phyloP scores from a whole-genome alignment of 2,329 filamentous ascomycete genomes.

The Arthrobotrys conoides region DNA sequence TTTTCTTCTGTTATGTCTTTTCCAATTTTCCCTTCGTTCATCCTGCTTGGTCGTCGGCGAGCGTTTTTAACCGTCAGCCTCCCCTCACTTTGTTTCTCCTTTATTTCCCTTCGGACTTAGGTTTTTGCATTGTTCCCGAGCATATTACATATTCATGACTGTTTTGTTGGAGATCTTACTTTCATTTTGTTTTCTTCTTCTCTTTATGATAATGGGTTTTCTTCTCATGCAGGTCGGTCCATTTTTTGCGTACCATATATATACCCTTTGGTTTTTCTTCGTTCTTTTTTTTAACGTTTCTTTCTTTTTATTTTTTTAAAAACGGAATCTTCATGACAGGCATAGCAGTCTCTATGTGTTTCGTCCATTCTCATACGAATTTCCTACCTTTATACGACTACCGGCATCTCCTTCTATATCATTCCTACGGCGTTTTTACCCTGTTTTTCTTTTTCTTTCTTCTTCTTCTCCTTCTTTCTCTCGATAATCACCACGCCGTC shows the following conservation, averaged over 20 bases:
- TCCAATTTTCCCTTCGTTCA: neutral
- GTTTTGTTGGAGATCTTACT: neutral
- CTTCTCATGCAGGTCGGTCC: neutral
- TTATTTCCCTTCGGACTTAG: conserved; percentile 3
- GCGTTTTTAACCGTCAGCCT: neutral
- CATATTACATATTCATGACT: conserved; percentile 20
- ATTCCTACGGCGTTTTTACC: conserved; percentile 11
- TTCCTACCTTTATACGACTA: conserved; percentile 14
- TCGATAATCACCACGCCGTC: neutral
- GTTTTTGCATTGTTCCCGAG: conserved; percentile 16
- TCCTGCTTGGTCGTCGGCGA: neutral
- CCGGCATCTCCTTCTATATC: neutral
- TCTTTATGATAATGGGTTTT: neutral
- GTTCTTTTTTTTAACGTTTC: conserved; percentile 13
- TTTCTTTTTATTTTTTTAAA: conserved; percentile 11
- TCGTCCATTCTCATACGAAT: conserved; percentile 15
- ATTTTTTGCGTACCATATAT: conserved; percentile 33
- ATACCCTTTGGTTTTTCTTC: conserved; percentile 29
- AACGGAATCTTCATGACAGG: neutral
- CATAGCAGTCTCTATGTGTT: conserved; percentile 2
- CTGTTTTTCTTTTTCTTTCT: conserved; percentile 7
- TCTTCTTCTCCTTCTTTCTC: neutral
- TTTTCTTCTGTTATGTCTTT: conserved; percentile 6
- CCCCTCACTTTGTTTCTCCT: neutral
- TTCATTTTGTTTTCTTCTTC: conserved; percentile 5